A percentile compares a stretch with the other conserved stretches of the same genome.
Conservation (phyloP, 176 grass and related monocot genomes). For the barley (Hordeum vulgare) region MorexV3_pseudomolecules_assembly NC_058522.1:25548957-25549456, state of each 20-base stretch:
- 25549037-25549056: background rate
- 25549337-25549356: background rate
- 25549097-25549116: background rate
- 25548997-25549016: background rate
- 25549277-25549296: background rate
- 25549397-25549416: slow-evolving; percentile 30
- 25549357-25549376: slow-evolving; percentile 67
- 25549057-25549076: slow-evolving; percentile 3
- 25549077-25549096: background rate
- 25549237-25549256: background rate
- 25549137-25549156: background rate
- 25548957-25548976: background rate
- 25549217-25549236: background rate
- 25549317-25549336: slow-evolving; percentile 10
- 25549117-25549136: background rate
- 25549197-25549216: background rate
- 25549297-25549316: background rate
- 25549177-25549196: background rate
- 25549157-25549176: background rate
- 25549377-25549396: slow-evolving; percentile 58
- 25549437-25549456: slow-evolving; percentile 37
- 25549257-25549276: background rate
- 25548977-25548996: background rate
- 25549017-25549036: background rate
- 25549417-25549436: slow-evolving; percentile 24